Evolutionary conservation across 495 filamentous ascomycete species (phyloP).

Genomic region (Hypoxylon rickii): DNA sequence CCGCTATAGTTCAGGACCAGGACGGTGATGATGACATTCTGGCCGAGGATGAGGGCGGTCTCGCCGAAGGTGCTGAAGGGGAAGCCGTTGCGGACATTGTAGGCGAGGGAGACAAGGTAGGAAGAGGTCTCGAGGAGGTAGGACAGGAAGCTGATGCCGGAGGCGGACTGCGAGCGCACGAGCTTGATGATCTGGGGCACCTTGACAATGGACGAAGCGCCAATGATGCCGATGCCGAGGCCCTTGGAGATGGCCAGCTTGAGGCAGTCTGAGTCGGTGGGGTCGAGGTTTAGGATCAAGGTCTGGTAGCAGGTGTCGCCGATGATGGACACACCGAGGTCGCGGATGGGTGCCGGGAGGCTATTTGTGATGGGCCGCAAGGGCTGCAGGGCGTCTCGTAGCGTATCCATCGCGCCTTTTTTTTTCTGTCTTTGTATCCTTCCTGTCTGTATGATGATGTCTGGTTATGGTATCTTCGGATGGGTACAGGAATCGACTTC

Average conservation of each 20-base stretch:
- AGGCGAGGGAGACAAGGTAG: slow-evolving; percentile 84
- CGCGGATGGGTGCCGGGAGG: slow-evolving; percentile 76
- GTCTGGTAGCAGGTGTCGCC: slow-evolving; percentile 81
- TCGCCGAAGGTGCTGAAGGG: slow-evolving; percentile 97
- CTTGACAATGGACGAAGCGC: slow-evolving; percentile 86
- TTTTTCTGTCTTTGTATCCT: neutral
- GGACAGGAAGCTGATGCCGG: slow-evolving; percentile 83
- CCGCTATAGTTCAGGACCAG: slow-evolving; percentile 82
- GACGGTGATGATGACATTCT: slow-evolving; percentile 86
- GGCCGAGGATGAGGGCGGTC: slow-evolving; percentile 84
- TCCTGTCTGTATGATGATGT: too few relatives aligned
- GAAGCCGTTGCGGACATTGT: slow-evolving; percentile 86
- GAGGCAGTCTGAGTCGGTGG: slow-evolving; percentile 72
- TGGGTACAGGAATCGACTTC: too few relatives aligned
- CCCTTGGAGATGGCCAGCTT: slow-evolving; percentile 88
- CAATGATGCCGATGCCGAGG: slow-evolving; percentile 90
- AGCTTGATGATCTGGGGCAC: slow-evolving; percentile 95
- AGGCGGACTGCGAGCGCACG: slow-evolving; percentile 72
- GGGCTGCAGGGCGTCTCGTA: slow-evolving; percentile 73
- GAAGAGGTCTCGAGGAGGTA: slow-evolving; percentile 88
- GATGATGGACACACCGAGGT: slow-evolving; percentile 77
- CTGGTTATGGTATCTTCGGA: too few relatives aligned
- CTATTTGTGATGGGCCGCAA: slow-evolving; percentile 79
- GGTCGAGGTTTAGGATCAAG: slow-evolving; percentile 79
- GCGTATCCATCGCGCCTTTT: slow-evolving; percentile 49